Evolutionary conservation across 257 asterid genomes (phyloP).

Genomic region (Solanum bukasovii): DNA sequence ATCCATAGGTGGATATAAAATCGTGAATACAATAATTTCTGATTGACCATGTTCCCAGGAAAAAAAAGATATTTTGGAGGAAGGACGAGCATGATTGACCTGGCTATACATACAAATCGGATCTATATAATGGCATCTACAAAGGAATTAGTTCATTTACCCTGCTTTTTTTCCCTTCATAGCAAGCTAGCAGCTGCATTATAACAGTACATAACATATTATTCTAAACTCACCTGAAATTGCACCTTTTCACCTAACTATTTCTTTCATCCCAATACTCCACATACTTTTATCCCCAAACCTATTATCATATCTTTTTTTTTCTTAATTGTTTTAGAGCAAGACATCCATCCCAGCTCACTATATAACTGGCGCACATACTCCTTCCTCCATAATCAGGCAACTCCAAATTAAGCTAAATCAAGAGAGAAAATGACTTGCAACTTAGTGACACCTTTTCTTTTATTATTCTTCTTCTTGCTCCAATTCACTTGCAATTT

Average conservation of each 20-base stretch:
- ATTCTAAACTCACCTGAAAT: conserved; percentile 21
- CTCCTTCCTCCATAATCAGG: not conserved
- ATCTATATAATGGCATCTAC: too few species aligned
- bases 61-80: too few species aligned
- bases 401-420: not conserved
- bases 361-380: conserved; percentile 2
- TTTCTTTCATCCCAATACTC: not conserved
- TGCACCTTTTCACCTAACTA: conserved; percentile 9
- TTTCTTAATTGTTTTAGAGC: not conserved
- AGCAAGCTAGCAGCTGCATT: conserved; percentile 29
- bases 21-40: too few species aligned
- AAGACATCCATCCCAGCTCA: not conserved
- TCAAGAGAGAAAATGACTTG: not conserved
- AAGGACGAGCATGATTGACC: too few species aligned
- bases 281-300: not conserved
- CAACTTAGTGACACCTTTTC: not conserved
- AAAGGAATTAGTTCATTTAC: not conserved
- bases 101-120: too few species aligned
- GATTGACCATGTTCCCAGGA: too few species aligned
- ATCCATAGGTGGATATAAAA: too few species aligned
- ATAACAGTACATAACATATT: conserved; percentile 13
- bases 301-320: not conserved
- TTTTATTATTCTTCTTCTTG: conserved; percentile 10
- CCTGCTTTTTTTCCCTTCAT: conserved; percentile 14
- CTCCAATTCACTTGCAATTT: not conserved